Evolutionary conservation across 2,329 filamentous ascomycete genomes (phyloP), one percentile per base, ranked within the genome.

Genomic region (Ophioceras dolichostomum): DNA sequence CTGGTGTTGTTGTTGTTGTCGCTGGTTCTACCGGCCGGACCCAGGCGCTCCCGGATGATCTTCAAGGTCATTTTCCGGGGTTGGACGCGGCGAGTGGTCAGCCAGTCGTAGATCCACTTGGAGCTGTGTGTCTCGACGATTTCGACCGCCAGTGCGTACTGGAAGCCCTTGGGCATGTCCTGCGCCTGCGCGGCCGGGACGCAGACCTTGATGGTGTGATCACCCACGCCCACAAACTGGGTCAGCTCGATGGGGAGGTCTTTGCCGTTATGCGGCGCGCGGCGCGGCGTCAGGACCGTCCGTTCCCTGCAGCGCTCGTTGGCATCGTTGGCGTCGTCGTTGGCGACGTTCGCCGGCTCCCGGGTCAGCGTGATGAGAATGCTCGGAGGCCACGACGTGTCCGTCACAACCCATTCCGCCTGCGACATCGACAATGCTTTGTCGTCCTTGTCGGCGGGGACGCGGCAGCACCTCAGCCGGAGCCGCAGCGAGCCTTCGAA

Each of bases 181-280:
- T 28, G 19, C 24, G 43, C 54, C 41, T 30, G 49, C n/a, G n/a
- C n/a, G n/a, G n/a, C n/a, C 38, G 47, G 50, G 37, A 61, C 60
- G 43, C 48, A 73, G 47, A 88, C 53, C 4, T 65, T 59, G 3
- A 94, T 51, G 1, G 49, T 53, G 48, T 94, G 94, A 5, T 53
- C 50, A 0, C 83, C 85, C 13, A 58, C 46, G 8, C 49, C 52
- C 5, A 93, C 45, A 16, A 59, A 41, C 9, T 72, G 54, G 1
- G 85, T 87, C 18, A 94, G 61, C 46, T 94, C 85, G 5, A 83
- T 62, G 0, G 88, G 79, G 8, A 86, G 56, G 47, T 93, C 83
- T 46, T 79, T 83, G 10, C 78, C 79, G 49, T 88, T 72, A 43
- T 91, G 79, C 1, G 73, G 55, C 47, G 83, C 85, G 20, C 81